phyloP scores from a whole-genome alignment of 2,329 filamentous ascomycete genomes.

The Claviceps fusiformis region DNA sequence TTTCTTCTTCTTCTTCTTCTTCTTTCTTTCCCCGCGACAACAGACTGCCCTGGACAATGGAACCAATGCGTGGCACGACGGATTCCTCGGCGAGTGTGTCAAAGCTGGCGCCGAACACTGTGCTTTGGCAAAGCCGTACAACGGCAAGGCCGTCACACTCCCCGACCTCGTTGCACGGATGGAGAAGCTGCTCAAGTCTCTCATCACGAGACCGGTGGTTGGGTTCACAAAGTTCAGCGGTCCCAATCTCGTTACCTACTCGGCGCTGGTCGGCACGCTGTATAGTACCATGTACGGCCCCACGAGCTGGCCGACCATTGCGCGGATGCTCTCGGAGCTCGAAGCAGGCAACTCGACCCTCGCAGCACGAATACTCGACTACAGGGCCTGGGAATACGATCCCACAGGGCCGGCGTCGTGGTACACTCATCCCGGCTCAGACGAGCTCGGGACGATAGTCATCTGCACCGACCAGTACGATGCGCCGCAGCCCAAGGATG shows the following conservation, averaged over 20 bases:
- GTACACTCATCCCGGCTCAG: slow-evolving; percentile 17
- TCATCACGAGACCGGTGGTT: slow-evolving; percentile 23
- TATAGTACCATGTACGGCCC: slow-evolving; percentile 31
- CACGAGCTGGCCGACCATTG: slow-evolving; percentile 26
- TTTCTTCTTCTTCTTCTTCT: no score
- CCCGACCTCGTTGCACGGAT: slow-evolving; percentile 25
- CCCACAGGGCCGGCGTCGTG: slow-evolving; percentile 20
- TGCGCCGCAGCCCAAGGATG: slow-evolving; percentile 22
- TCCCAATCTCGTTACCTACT: slow-evolving; percentile 33
- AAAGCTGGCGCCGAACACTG: slow-evolving; percentile 32
- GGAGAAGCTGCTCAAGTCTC: slow-evolving; percentile 21
- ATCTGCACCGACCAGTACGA: slow-evolving; percentile 34
- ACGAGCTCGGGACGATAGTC: slow-evolving; percentile 27
- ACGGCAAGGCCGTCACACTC: slow-evolving; percentile 19
- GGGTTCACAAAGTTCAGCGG: slow-evolving; percentile 26
- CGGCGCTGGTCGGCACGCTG: slow-evolving; percentile 23
- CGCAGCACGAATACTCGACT: slow-evolving; percentile 25
- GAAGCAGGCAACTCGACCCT: slow-evolving; percentile 31
- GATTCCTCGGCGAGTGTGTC: slow-evolving; percentile 36
- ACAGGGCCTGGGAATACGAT: slow-evolving; percentile 26
- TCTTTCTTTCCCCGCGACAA: background rate
- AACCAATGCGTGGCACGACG: slow-evolving; percentile 34
- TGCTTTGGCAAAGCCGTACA: slow-evolving; percentile 24
- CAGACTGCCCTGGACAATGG: slow-evolving; percentile 32
- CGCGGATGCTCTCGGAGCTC: slow-evolving; percentile 28